These are phyloP conservation scores for Lachancea dasiensis DNA, from an alignment of 805 yeast genomes.

Conservation along the genomic window DNA sequence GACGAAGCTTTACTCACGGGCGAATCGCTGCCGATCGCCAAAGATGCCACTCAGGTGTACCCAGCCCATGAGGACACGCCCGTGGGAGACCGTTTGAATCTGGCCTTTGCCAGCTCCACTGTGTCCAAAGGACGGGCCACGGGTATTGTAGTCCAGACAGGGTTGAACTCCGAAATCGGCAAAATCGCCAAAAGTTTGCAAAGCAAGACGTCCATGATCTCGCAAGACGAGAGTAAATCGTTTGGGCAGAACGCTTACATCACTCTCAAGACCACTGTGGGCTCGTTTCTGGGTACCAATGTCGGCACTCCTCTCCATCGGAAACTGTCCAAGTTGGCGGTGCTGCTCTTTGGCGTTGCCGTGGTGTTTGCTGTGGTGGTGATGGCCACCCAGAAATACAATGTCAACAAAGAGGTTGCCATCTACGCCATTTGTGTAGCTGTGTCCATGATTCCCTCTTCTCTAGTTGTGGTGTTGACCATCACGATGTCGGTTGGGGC, in stretches of 20 bases:
- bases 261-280: constrained; percentile 49
- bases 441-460: constrained; percentile 98
- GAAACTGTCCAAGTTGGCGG: constrained; percentile 70
- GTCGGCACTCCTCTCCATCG: constrained; percentile 81
- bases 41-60: constrained; percentile 42
- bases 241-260: constrained; percentile 31
- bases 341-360: constrained; percentile 64
- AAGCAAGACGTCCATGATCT: constrained; percentile 20
- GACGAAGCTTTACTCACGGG: constrained; percentile 96
- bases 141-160: constrained; percentile 92
- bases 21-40: constrained; percentile 81
- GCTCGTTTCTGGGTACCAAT: constrained; percentile 66
- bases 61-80: constrained; percentile 36
- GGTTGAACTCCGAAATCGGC: constrained; percentile 87
- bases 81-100: constrained; percentile 61
- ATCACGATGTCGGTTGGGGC: constrained; percentile 96
- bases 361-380: constrained; percentile 82
- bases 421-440: constrained; percentile 91
- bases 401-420: constrained; percentile 75
- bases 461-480: constrained; percentile 94
- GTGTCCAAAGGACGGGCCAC: constrained; percentile 92
- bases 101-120: constrained; percentile 94
- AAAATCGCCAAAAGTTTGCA: constrained; percentile 81
- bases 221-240: constrained; percentile 38
- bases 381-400: constrained; percentile 74